A percentile compares a stretch with the other conserved stretches of the same genome.
Evolutionary conservation across 2,329 filamentous ascomycete species (phyloP).

Genomic region (Ceratocystis cacaofunesta): DNA sequence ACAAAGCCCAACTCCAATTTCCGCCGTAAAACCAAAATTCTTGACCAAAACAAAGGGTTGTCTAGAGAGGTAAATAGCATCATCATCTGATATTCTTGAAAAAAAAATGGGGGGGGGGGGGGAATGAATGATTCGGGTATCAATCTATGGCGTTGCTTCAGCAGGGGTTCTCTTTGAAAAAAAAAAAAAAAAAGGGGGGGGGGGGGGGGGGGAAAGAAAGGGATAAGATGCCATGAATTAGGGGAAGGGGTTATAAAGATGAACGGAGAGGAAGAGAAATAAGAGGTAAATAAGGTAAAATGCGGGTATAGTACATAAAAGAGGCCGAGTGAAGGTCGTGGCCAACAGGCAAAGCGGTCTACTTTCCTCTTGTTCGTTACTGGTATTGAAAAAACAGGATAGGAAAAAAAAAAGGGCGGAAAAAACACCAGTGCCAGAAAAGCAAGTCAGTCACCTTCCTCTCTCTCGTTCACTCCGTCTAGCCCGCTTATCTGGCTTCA

Average conservation of each 20-base stretch:
- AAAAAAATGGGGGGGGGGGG: neutral
- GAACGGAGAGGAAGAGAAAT: neutral
- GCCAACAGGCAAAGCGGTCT: neutral
- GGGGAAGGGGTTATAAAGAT: neutral
- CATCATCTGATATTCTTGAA: neutral
- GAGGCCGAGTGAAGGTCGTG: neutral
- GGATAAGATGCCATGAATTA: neutral
- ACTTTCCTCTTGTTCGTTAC: neutral
- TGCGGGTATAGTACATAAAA: neutral
- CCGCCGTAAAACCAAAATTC: constrained; percentile 1
- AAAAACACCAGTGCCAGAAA: neutral
- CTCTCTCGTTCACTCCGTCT: too few species aligned
- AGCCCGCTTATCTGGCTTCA: neutral
- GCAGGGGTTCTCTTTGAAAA: too few species aligned
- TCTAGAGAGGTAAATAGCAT: neutral
- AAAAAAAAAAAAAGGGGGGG: too few species aligned
- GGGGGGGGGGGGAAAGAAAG: neutral
- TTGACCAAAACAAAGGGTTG: neutral
- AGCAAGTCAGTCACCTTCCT: neutral
- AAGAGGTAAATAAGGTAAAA: neutral
- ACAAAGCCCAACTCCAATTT: neutral
- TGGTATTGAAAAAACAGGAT: neutral
- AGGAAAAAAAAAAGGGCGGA: neutral
- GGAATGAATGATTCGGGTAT: too few species aligned
- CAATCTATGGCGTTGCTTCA: too few species aligned